phyloP scores from a whole-genome alignment of 352 stramenopile genomes.

The Phytophthora brassicae region DNA sequence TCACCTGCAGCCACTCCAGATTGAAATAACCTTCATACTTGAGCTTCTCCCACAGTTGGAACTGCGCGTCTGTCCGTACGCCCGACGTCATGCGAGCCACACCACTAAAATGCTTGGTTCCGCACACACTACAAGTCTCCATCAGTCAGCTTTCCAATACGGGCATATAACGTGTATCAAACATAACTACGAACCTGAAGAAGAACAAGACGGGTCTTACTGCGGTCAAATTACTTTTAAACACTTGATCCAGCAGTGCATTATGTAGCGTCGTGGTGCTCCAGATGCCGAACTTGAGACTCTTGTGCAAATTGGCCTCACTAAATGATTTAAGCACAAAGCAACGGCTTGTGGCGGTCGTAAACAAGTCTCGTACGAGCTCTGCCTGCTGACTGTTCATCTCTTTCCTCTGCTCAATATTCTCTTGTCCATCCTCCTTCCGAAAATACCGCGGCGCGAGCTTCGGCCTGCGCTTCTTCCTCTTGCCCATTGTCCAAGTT shows the following conservation, averaged over 20 bases:
- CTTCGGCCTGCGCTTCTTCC: constrained; percentile 37
- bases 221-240: constrained; percentile 66
- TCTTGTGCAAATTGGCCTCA: constrained; percentile 86
- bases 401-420: constrained; percentile 3
- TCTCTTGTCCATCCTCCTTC: background rate
- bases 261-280: constrained; percentile 76
- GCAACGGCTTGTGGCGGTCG: constrained; percentile 64
- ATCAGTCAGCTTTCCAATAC: too few species aligned
- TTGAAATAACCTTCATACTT: constrained; percentile 85
- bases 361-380: constrained; percentile 59
- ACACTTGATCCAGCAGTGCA: constrained; percentile 66
- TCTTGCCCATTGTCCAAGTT: constrained; percentile 3
- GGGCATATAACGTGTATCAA: constrained; percentile 8
- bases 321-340: constrained; percentile 88
- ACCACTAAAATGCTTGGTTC: constrained; percentile 75
- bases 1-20: constrained; percentile 81
- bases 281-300: constrained; percentile 83
- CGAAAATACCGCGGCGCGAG: constrained; percentile 50
- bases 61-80: constrained; percentile 48
- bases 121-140: constrained; percentile 57
- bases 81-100: constrained; percentile 79
- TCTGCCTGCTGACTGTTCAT: constrained; percentile 31
- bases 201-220: constrained; percentile 73
- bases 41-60: constrained; percentile 79
- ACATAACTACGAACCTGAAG: constrained; percentile 64